Evolutionary conservation across 2,329 filamentous ascomycete genomes (phyloP).

Genomic region (Phaeophleospora eucalypticola): DNA sequence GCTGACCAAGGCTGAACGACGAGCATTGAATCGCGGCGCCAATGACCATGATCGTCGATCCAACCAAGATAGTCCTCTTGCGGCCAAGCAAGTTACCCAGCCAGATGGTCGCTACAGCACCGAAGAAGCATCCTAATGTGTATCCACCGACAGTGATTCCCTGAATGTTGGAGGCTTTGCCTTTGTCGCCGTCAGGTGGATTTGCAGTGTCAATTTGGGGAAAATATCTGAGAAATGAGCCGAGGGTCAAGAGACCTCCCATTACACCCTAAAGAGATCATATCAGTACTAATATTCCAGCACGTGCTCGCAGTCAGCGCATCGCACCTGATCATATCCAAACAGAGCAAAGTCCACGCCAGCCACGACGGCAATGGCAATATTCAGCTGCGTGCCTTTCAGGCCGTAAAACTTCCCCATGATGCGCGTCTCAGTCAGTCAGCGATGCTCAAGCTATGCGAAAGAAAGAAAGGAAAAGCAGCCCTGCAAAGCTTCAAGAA

Average conservation of each 20-base stretch:
- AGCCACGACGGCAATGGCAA: slow-evolving; percentile 43
- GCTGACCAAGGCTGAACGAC: slow-evolving; percentile 43
- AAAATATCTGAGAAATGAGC: slow-evolving; percentile 33
- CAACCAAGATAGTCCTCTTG: slow-evolving; percentile 56
- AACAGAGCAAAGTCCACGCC: slow-evolving; percentile 37
- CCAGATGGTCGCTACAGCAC: slow-evolving; percentile 35
- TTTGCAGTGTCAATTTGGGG: slow-evolving; percentile 36
- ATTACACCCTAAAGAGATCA: slow-evolving; percentile 35
- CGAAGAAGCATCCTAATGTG: slow-evolving; percentile 15
- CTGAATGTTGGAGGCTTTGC: slow-evolving; percentile 34
- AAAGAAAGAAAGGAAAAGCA: no score
- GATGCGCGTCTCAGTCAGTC: not conserved
- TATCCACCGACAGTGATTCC: slow-evolving; percentile 35
- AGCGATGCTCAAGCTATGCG: no score
- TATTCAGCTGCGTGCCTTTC: slow-evolving; percentile 38
- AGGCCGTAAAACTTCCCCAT: slow-evolving; percentile 38
- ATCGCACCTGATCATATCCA: slow-evolving; percentile 19
- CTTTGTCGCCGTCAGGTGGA: slow-evolving; percentile 8
- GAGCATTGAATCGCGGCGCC: slow-evolving; percentile 57
- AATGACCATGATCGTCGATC: slow-evolving; percentile 55
- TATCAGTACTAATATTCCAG: not conserved
- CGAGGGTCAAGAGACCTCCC: slow-evolving; percentile 41
- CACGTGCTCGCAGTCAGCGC: not conserved
- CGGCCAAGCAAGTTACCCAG: slow-evolving; percentile 58
- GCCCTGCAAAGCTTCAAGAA: not conserved